Conservation (phyloP, 768 basidiomycete species). For the Boletus insuetus region DNA sequence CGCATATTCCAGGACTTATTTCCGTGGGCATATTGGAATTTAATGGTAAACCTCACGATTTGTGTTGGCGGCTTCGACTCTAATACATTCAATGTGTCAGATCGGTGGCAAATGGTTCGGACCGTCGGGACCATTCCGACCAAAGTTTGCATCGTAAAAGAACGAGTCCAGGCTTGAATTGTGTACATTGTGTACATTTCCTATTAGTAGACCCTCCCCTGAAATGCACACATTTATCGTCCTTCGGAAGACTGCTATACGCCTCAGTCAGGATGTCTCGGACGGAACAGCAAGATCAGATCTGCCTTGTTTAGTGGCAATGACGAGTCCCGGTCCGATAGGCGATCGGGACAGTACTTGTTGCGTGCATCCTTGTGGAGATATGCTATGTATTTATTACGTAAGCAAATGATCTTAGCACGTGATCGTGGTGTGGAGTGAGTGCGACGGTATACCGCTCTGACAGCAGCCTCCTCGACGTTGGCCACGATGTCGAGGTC, state of each 20-base stretch:
- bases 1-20: constrained; percentile 28
- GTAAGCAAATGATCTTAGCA: constrained; percentile 2
- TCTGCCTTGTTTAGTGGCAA: background rate
- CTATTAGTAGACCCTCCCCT: background rate
- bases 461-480: constrained; percentile 10
- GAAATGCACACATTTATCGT: constrained; percentile 8
- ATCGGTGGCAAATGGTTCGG: constrained; percentile 50
- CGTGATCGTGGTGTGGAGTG: constrained; percentile 19
- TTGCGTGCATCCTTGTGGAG: no score
- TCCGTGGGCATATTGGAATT: constrained; percentile 69
- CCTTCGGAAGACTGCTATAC: background rate
- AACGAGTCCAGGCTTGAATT: background rate
- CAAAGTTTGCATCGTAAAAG: constrained; percentile 32
- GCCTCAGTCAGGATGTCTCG: constrained; percentile 8
- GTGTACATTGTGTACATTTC: background rate
- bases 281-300: constrained; percentile 9
- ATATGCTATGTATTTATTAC: background rate
- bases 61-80: background rate
- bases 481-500: constrained; percentile 56
- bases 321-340: constrained; percentile 4
- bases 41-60: constrained; percentile 47
- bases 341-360: background rate
- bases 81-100: constrained; percentile 14
- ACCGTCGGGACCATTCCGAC: constrained; percentile 38
- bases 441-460: background rate